Conservation (phyloP, 176 grass and related monocot genomes). For the Poa pratensis region DNA sequence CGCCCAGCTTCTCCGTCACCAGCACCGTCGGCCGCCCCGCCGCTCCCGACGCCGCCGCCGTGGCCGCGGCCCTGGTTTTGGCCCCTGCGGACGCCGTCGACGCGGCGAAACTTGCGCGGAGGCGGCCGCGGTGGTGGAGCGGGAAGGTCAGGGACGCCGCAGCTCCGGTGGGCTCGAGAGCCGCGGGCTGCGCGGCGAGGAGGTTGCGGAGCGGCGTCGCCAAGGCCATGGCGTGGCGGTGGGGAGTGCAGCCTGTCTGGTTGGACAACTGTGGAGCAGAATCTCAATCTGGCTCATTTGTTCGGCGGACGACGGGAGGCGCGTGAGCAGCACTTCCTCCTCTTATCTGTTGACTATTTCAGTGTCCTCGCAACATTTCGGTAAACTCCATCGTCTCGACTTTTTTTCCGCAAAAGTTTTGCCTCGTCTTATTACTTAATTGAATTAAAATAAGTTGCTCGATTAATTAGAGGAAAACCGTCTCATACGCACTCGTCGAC, state of each 20-base stretch:
- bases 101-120: conserved; percentile 7
- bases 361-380: neutral
- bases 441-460: no score
- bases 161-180: neutral
- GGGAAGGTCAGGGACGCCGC: conserved; percentile 19
- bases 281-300: conserved; percentile 16
- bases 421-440: no score
- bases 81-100: neutral
- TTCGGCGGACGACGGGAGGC: conserved; percentile 5
- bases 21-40: conserved; percentile 62
- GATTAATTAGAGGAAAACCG: no score
- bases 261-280: conserved; percentile 16
- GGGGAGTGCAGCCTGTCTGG: neutral
- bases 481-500: no score
- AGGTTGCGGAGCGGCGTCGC: conserved; percentile 49
- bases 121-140: neutral
- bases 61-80: neutral
- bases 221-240: conserved; percentile 47
- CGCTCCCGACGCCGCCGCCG: neutral
- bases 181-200: conserved; percentile 35
- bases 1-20: conserved; percentile 71
- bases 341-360: conserved; percentile 28
- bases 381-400: no score
- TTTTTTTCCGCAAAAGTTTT: no score
- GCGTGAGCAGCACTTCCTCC: neutral